Evolutionary conservation across 805 yeast genomes (phyloP), one percentile per base, ranked within the genome.

Genomic region (Teunomyces pallodes): DNA sequence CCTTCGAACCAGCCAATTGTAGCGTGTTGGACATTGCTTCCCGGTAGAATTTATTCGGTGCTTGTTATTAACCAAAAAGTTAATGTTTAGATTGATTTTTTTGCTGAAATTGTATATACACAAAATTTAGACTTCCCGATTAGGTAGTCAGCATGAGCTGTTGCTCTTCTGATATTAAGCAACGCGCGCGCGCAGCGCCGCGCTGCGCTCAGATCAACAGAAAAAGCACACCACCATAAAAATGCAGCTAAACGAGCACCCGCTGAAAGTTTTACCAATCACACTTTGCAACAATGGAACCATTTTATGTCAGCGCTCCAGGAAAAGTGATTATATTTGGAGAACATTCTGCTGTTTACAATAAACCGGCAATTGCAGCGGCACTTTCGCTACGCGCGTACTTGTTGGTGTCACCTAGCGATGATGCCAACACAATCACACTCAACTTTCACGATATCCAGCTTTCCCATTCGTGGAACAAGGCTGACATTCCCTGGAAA

Each of bases 281-380:
- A 30, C 36, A n/a, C 29, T 16, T 13, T 26, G 5, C n/a, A 39
- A 14, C 31, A 9, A 42, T 46, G 45, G 49, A 45, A 13, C 87
- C 90, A 14, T 89, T 91, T 64, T 67, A 82, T 44, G 88, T 90
- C 1, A 87, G 96, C 46, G 94, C 99, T 0, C 99, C 99, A 0
- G 99, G 99, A 3, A 94, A 94, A 61, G 96, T 90, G 40, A 94
- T 94, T 57, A 76, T 94, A 31, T 94, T 91, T 65, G 99, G 99
- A 17, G 99, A 94, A 62, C 99, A 94, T 61, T 87, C 97, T 6
- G 98, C 95, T 1, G 99, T 94, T 0, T 88, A 87, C 63, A 84
- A 87, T 41, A 87, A 84, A 71, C 97, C 97, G 1, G 98, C 97
- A 9, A 87, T 94, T 45, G 98, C 99, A 1, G 97, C 98, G 0